Conservation (phyloP, 306 rosid species). For the Rosa rugosa region DNA sequence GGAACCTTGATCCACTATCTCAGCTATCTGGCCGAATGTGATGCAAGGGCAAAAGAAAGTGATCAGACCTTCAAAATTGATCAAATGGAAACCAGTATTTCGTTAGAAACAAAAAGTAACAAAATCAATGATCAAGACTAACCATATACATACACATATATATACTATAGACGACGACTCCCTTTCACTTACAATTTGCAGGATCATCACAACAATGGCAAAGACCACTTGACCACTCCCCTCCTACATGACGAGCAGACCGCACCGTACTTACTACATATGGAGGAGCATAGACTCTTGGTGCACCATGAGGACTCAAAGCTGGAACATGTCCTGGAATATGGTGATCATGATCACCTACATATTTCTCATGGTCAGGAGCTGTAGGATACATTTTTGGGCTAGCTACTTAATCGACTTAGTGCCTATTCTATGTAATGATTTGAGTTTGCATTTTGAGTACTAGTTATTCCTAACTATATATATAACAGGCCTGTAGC, state of each 20-base stretch:
- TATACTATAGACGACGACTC: neutral
- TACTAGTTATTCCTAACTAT: neutral
- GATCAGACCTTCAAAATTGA: constrained; percentile 43
- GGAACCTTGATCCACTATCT: constrained; percentile 50
- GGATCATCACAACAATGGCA: constrained; percentile 67
- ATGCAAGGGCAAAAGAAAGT: constrained; percentile 69
- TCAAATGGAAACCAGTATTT: neutral
- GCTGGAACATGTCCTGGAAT: constrained; percentile 20
- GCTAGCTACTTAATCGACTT: neutral
- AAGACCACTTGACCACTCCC: constrained; percentile 63
- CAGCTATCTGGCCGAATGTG: constrained; percentile 69
- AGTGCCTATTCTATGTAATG: neutral
- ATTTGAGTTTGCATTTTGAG: neutral
- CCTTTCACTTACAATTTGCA: constrained; percentile 43
- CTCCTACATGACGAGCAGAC: neutral
- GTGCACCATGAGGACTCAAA: constrained; percentile 29
- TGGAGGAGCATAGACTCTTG: constrained; percentile 36
- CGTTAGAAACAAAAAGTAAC: neutral
- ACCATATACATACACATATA: neutral
- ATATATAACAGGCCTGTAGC: neutral
- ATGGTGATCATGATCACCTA: constrained; percentile 11
- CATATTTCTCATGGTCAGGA: constrained; percentile 33
- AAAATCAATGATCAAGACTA: neutral
- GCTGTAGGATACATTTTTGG: constrained; percentile 39
- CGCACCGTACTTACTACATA: constrained; percentile 5